Evolutionary conservation across 192 early-diverging fungal species (phyloP).

Genomic region (Phlyctochytrium bullatum): DNA sequence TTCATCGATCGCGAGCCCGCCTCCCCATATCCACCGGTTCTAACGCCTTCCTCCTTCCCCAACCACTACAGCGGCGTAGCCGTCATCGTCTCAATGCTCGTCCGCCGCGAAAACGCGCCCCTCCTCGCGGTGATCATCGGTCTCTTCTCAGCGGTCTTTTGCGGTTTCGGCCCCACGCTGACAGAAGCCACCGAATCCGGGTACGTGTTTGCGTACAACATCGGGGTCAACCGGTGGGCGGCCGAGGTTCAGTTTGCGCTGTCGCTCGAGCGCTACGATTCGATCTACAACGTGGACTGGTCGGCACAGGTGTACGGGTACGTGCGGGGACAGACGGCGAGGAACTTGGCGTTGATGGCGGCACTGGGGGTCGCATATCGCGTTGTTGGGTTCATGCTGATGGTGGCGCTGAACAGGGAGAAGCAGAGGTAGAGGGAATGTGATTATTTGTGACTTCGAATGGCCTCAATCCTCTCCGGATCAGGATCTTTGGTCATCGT

Average conservation of each 20-base stretch:
- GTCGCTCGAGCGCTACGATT: constrained; percentile 19
- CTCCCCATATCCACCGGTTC: no score
- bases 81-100: constrained; percentile 35
- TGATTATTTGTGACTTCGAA: no score
- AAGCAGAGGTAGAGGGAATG: constrained; percentile 41
- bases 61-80: constrained; percentile 41
- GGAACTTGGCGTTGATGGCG: constrained; percentile 35
- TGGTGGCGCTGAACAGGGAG: constrained; percentile 36
- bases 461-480: no score
- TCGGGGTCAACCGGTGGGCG: constrained; percentile 46
- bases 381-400: constrained; percentile 30
- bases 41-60: no score
- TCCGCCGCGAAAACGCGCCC: constrained; percentile 40
- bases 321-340: constrained; percentile 21
- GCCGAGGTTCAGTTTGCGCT: constrained; percentile 37
- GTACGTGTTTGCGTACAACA: constrained; percentile 21
- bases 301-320: constrained; percentile 31
- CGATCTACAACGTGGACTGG: constrained; percentile 24
- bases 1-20: no score
- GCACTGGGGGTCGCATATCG: constrained; percentile 30
- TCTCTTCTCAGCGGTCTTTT: constrained; percentile 45
- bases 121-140: constrained; percentile 34
- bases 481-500: no score
- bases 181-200: constrained; percentile 29
- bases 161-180: constrained; percentile 45